Base-by-base conservation (phyloP, 2,329 filamentous ascomycete genomes). In the Cladorrhinum sp. region DNA sequence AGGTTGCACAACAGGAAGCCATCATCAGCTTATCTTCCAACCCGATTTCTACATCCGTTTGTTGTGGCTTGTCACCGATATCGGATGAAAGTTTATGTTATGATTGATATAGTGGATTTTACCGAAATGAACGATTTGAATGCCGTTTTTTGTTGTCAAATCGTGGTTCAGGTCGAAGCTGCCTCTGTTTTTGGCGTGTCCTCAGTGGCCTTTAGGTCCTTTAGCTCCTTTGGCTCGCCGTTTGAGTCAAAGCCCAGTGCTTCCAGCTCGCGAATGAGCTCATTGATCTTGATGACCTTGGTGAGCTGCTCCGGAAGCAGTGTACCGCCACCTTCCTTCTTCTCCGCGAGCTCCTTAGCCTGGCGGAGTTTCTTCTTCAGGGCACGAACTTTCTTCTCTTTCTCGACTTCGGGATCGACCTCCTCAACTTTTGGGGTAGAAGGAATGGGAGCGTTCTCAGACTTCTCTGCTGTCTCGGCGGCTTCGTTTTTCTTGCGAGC, bases 241-340 rank as follows among this genome's bases (percentile, higher is more conserved):
- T 96, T 89, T 1, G 84, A 77, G 73, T 96, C 89, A 64, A 98
- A 92, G 0, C 93, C 93, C 25, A 99, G 80, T 2, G 85, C 83
- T 69, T 96, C 91, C 59, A 99, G 78, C 73, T 98, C 93, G 12
- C 92, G 85, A 60, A 97, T 87, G 55, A 99, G 82, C 78, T 99
- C 95, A 64, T 91, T 92, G 73, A 99, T 96, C 76, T 95, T 96
- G 74, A 96, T 96, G 58, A 99, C 91, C 78, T 99, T 99, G 68
- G 93, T 92, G 65, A 98, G 89, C 77, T 99, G 95, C 77, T 99
- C 95, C 0, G 93, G 93, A 24, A 98, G 80, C 62, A 99, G 77
- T 3, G 85, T 82, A 72, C 91, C 89, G 20, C 95, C 95, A 59
- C 86, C 87, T 23, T 96, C 91, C 75, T 96, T 96, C 81, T 96